phyloP scores from a whole-genome alignment of 2,329 filamentous ascomycete species.

The Aspergillus cejpii region DNA sequence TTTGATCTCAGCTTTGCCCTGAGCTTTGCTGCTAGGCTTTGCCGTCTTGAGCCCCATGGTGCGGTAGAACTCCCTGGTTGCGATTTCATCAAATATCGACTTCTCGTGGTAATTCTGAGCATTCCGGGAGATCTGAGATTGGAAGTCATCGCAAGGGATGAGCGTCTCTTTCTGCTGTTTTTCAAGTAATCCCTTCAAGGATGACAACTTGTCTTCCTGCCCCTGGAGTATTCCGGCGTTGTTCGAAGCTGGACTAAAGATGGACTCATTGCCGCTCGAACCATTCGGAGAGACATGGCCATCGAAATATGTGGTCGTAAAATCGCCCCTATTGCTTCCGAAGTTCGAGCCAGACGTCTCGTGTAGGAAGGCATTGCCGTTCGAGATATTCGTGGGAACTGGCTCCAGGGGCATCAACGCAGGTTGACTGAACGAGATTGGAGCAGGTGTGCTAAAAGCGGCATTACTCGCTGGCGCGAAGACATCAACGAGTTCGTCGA shows the following conservation, averaged over 20 bases:
- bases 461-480: constrained; percentile 1
- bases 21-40: constrained; percentile 12
- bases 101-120: constrained; percentile 6
- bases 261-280: not conserved
- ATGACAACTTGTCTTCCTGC: constrained; percentile 3
- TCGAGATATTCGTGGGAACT: not conserved
- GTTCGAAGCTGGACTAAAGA: not conserved
- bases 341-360: not conserved
- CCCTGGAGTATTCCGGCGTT: not conserved
- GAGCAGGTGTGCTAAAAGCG: not conserved
- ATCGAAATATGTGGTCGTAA: not conserved
- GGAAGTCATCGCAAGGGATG: not conserved
- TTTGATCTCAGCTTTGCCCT: constrained; percentile 13
- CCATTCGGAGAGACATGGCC: not conserved
- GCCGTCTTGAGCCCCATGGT: constrained; percentile 29
- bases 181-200: constrained; percentile 3
- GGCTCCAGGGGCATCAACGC: constrained; percentile 14
- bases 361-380: not conserved
- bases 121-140: not conserved
- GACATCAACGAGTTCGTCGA: constrained; percentile 13
- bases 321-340: not conserved
- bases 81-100: constrained; percentile 15
- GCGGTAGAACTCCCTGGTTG: constrained; percentile 21
- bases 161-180: not conserved
- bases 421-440: constrained; percentile 15